These are phyloP conservation scores for Quercus phellos DNA, from an alignment of 331 rosid genomes.

Conservation along the genomic window DNA sequence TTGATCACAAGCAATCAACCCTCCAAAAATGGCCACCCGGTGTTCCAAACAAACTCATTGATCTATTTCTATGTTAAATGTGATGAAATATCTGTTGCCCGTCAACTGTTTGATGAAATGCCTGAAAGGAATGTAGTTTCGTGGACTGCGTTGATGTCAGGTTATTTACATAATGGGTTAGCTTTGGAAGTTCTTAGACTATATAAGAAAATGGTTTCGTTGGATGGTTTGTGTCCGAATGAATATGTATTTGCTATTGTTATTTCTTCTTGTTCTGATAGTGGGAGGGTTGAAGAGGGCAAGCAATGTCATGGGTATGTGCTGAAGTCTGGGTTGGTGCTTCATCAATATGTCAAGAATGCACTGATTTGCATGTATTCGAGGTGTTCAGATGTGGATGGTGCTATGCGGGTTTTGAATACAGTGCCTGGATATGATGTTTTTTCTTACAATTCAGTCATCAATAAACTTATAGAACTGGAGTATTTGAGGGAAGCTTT, in stretches of 20 bases:
- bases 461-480: constrained; percentile 50
- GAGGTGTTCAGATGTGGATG: constrained; percentile 40
- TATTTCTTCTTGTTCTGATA: constrained; percentile 48
- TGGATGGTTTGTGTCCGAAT: constrained; percentile 34
- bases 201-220: constrained; percentile 36
- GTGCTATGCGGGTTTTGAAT: constrained; percentile 50
- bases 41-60: constrained; percentile 36
- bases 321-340: constrained; percentile 57
- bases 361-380: constrained; percentile 74
- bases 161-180: constrained; percentile 48
- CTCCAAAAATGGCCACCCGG: constrained; percentile 7
- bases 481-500: constrained; percentile 35
- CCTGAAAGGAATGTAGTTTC: constrained; percentile 54
- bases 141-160: constrained; percentile 62
- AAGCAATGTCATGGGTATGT: constrained; percentile 65
- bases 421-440: constrained; percentile 42
- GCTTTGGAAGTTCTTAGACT: constrained; percentile 44
- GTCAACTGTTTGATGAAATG: constrained; percentile 54
- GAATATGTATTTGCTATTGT: constrained; percentile 53
- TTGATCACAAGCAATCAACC: constrained; percentile 27
- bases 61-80: constrained; percentile 60
- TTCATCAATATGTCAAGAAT: constrained; percentile 59
- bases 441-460: constrained; percentile 51
- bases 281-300: constrained; percentile 59
- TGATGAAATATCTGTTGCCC: constrained; percentile 38